Conservation (phyloP, 2,329 filamentous ascomycete species). For the Xylaria sp. region DNA sequence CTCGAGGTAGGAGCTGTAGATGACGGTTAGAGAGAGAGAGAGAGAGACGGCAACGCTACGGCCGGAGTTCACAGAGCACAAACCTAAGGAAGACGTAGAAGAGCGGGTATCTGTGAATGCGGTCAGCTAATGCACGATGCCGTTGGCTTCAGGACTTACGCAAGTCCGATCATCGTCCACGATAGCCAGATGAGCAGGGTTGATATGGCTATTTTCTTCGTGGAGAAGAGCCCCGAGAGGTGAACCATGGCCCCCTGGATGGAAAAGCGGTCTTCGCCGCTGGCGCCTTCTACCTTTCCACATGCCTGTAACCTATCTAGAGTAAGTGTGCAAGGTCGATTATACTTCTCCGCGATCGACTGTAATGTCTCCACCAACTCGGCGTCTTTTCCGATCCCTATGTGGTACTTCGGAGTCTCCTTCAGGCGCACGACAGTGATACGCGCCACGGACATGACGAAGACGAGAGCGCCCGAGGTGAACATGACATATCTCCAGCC, state of each 20-base stretch:
- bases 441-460: slow-evolving; percentile 55
- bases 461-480: slow-evolving; percentile 49
- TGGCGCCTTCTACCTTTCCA: slow-evolving; percentile 44
- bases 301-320: slow-evolving; percentile 50
- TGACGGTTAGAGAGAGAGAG: no score
- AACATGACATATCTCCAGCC: slow-evolving; percentile 56
- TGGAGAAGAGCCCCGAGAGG: slow-evolving; percentile 66
- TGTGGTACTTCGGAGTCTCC: slow-evolving; percentile 63
- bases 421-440: slow-evolving; percentile 57
- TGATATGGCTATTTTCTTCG: slow-evolving; percentile 60
- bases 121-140: slow-evolving; percentile 16
- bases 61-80: slow-evolving; percentile 23
- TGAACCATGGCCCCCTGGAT: slow-evolving; percentile 50
- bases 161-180: slow-evolving; percentile 71
- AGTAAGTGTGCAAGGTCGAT: slow-evolving; percentile 46
- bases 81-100: slow-evolving; percentile 74
- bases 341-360: slow-evolving; percentile 43
- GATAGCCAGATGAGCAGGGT: slow-evolving; percentile 69
- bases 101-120: slow-evolving; percentile 55
- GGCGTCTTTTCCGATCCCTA: slow-evolving; percentile 55
- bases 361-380: slow-evolving; percentile 50
- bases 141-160: slow-evolving; percentile 44
- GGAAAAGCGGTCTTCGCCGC: slow-evolving; percentile 40
- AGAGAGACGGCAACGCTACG: slow-evolving; percentile 6
- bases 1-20: slow-evolving; percentile 56